Base-by-base conservation (phyloP, 371 early-diverging fungal genomes). In the Basidiobolus meristosporus region DNA sequence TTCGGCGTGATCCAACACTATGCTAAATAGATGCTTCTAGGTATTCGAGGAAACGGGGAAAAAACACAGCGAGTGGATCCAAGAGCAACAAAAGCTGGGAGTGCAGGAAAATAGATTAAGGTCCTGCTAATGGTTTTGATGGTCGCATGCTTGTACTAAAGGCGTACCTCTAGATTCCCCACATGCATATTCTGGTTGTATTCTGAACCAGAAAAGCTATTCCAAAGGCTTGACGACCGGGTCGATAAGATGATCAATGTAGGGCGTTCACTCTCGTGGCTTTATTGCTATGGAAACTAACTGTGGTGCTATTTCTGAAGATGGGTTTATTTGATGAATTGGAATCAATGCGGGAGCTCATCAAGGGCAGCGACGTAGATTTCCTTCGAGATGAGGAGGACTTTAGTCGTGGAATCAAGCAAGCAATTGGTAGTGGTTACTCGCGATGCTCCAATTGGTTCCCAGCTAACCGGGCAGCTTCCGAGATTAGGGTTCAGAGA, bases 161-260 rank as follows among this genome's bases (percentile, higher is more conserved):
- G 15, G 9, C 29, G 22, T n/a, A 42, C 16, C 35, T 15, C 11
- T 21, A 52, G 74, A 41, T 80, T 60, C 51, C 60, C 62, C 4
- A 69, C 84, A 0, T 54, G 79, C 20, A 63, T 92, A 10, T 76
- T 90, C 36, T 95, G 95, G 95, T 60, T 89, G 0, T 80, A 84
- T 49, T 73, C 86, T 0, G 75, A 80, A 20, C 64, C 70, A 1
- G 44, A 50, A 1, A 53, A 59, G 2, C 54, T 93, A 19, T 70
- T 82, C 33, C 64, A 64, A 23, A 69, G 95, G 6, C 54, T 93
- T 7, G 85, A 90, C 51, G 59, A 57, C 4, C 73, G 95, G 9
- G 83, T 90, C 0, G 83, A 83, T 51, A 63, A 59, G 19, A 93
- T 93, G 95, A 70, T 90, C 29, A 56, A 77, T 44, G 73, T 66